phyloP scores from a whole-genome alignment of 192 early-diverging fungal genomes.

The Obelidium mucronatum region DNA sequence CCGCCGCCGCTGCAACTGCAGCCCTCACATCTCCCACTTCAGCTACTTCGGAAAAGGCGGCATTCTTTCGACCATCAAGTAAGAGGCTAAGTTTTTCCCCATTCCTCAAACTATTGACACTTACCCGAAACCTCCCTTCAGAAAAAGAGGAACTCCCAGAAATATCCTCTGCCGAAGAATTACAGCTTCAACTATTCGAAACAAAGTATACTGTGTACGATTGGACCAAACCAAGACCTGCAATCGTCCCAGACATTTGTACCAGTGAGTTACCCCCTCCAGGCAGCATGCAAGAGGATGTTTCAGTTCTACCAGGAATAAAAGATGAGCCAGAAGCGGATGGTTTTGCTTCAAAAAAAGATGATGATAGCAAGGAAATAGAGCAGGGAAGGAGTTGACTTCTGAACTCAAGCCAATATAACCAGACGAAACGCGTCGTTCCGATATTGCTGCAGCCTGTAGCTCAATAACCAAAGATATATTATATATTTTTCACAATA shows the following conservation, averaged over 20 bases:
- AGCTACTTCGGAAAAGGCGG: neutral
- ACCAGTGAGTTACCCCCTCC: slow-evolving; percentile 15
- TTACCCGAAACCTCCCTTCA: neutral
- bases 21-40: neutral
- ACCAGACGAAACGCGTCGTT: neutral
- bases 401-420: neutral
- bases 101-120: neutral
- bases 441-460: neutral
- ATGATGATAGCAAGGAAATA: no score
- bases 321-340: neutral
- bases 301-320: neutral
- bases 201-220: slow-evolving; percentile 30
- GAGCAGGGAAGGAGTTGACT: no score
- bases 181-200: slow-evolving; percentile 34
- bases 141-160: slow-evolving; percentile 12
- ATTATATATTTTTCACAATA: neutral
- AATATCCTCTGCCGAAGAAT: slow-evolving; percentile 21
- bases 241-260: slow-evolving; percentile 7
- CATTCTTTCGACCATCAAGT: slow-evolving; percentile 1
- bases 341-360: neutral
- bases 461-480: neutral
- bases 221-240: slow-evolving; percentile 20
- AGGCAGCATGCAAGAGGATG: neutral
- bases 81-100: neutral
- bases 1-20: slow-evolving; percentile 1